Evolutionary conservation across 2,329 filamentous ascomycete species (phyloP).

Genomic region (Huntiella omanensis): DNA sequence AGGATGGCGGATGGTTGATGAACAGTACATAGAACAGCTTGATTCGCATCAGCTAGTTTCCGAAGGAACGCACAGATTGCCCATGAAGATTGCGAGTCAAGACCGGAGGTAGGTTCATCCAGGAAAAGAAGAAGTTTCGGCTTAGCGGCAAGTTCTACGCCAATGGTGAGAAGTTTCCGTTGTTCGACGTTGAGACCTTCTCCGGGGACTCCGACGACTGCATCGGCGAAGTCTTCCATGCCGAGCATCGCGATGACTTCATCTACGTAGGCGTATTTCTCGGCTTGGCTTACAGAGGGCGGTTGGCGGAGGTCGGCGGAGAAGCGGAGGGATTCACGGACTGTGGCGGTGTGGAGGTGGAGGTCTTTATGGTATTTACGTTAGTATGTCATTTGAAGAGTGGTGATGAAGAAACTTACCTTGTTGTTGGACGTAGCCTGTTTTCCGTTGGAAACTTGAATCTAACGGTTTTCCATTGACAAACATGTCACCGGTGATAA

Average conservation of each 20-base stretch:
- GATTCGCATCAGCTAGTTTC: conserved; percentile 36
- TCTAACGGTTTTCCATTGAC: conserved; percentile 49
- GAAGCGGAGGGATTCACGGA: conserved; percentile 35
- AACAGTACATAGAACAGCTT: conserved; percentile 35
- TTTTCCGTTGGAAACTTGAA: conserved; percentile 74
- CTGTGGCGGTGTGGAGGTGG: conserved; percentile 34
- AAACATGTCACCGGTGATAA: conserved; percentile 68
- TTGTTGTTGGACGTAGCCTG: conserved; percentile 64
- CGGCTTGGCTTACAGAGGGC: conserved; percentile 28
- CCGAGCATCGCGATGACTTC: conserved; percentile 46
- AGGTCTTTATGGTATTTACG: conserved; percentile 23
- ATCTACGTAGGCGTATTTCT: conserved; percentile 44
- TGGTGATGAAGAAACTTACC: conserved; percentile 17
- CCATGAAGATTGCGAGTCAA: conserved; percentile 46
- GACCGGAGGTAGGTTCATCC: conserved; percentile 41
- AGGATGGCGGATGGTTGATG: conserved; percentile 35
- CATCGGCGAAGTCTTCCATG: conserved; percentile 48
- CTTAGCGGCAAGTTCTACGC: conserved; percentile 38
- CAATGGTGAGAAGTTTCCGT: conserved; percentile 42
- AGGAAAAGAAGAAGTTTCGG: conserved; percentile 41
- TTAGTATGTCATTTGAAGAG: conserved; percentile 10
- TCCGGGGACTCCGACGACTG: conserved; percentile 43
- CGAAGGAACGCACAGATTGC: conserved; percentile 43
- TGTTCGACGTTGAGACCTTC: conserved; percentile 43
- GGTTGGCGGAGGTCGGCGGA: conserved; percentile 40